Evolutionary conservation across 495 filamentous ascomycete species (phyloP).

Genomic region (Penicillium manginii): DNA sequence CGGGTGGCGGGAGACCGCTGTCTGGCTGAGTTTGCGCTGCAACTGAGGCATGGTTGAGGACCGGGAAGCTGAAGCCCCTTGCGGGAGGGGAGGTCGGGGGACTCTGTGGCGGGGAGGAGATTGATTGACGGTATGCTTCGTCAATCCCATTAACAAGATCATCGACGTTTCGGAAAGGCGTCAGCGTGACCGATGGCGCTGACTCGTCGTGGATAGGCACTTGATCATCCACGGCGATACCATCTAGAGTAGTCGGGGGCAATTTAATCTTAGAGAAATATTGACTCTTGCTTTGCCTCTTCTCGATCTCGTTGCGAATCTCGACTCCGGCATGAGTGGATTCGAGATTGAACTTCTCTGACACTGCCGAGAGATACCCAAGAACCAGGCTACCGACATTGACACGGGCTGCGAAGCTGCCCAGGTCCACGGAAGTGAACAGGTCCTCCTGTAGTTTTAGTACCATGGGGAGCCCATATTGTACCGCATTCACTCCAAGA

Average conservation of each 20-base stretch:
- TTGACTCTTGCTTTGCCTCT: constrained; percentile 67
- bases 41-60: constrained; percentile 46
- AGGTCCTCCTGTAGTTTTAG: constrained; percentile 85
- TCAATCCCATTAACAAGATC: constrained; percentile 74
- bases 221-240: constrained; percentile 39
- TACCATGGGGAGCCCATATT: constrained; percentile 83
- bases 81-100: constrained; percentile 75
- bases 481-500: constrained; percentile 82
- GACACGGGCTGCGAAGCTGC: constrained; percentile 63
- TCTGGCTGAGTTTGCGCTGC: constrained; percentile 31
- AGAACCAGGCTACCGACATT: constrained; percentile 82
- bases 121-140: constrained; percentile 61
- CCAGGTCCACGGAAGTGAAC: constrained; percentile 57
- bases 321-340: constrained; percentile 64
- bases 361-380: constrained; percentile 82
- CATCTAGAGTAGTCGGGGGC: constrained; percentile 56
- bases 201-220: constrained; percentile 10
- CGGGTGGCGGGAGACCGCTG: constrained; percentile 40
- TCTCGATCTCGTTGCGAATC: constrained; percentile 74
- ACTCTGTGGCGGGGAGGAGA: constrained; percentile 65
- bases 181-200: constrained; percentile 24
- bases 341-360: constrained; percentile 77
- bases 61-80: constrained; percentile 63
- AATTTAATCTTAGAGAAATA: constrained; percentile 72
- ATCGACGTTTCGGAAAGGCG: constrained; percentile 47